A percentile compares a stretch with the other conserved stretches of the same genome.
Conservation (phyloP, 169 alveolate genomes). For the Eimeria mitis region DNA sequence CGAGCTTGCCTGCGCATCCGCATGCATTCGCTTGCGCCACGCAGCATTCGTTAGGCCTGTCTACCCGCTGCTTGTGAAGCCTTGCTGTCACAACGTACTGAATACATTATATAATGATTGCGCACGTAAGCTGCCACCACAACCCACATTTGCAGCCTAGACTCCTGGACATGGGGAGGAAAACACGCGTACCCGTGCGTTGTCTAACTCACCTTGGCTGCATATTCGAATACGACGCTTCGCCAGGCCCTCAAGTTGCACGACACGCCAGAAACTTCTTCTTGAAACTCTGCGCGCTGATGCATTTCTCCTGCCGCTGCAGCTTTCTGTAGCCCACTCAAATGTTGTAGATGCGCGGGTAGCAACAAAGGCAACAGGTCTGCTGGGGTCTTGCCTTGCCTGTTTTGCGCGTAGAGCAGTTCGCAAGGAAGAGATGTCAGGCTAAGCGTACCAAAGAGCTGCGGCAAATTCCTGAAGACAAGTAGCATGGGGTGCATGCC, state of each 20-base stretch:
- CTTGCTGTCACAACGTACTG: background rate
- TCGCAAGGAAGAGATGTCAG: conserved; percentile 48
- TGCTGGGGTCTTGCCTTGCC: conserved; percentile 74
- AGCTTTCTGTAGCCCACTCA: conserved; percentile 49
- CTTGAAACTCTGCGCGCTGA: conserved; percentile 40
- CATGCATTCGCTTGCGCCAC: background rate
- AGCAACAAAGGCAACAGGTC: conserved; percentile 70
- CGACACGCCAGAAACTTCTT: conserved; percentile 17
- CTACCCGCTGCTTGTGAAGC: background rate
- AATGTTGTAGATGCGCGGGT: conserved; percentile 29
- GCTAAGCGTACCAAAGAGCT: conserved; percentile 47
- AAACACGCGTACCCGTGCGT: background rate
- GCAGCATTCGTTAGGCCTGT: background rate
- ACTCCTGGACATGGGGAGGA: background rate
- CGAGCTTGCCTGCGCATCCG: conserved; percentile 75
- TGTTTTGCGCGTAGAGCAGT: conserved; percentile 68
- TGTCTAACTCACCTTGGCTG: conserved; percentile 63
- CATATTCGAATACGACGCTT: conserved; percentile 74
- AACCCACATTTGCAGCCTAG: background rate
- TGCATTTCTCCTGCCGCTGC: conserved; percentile 42
- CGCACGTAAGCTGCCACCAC: background rate
- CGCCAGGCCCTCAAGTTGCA: conserved; percentile 61
- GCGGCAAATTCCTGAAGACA: conserved; percentile 69
- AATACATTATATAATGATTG: background rate
- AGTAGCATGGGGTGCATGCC: background rate